A percentile compares a stretch with the other conserved stretches of the same genome.
phyloP scores from a whole-genome alignment of 139 green algal species.

The Spirogloea muscicola region DNA sequence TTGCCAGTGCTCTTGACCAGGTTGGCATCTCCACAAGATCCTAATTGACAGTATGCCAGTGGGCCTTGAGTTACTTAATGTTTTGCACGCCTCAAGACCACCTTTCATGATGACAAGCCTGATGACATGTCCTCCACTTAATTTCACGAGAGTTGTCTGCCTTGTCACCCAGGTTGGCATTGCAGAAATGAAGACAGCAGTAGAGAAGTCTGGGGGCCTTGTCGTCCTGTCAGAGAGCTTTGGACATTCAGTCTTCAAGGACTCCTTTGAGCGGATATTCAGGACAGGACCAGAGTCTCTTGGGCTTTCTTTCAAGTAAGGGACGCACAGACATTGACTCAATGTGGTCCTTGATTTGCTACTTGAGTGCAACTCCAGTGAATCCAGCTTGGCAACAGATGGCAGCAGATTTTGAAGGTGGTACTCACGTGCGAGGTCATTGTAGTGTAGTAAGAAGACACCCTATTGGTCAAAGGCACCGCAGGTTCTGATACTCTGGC shows the following conservation, averaged over 20 bases:
- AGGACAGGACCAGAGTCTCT: constrained; percentile 29
- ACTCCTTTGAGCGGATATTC: constrained; percentile 67
- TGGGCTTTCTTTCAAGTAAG: constrained; percentile 45
- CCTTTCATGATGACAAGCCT: too few relatives aligned
- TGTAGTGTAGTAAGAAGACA: too few relatives aligned
- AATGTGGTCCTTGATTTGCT: not conserved
- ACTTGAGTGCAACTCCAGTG: not conserved
- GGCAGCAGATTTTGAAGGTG: too few relatives aligned
- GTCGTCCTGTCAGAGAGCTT: constrained; percentile 86
- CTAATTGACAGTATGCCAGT: too few relatives aligned
- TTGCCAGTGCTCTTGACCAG: constrained; percentile 88
- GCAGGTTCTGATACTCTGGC: too few relatives aligned
- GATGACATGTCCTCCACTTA: too few relatives aligned
- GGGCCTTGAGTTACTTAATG: too few relatives aligned
- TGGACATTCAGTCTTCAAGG: constrained; percentile 82
- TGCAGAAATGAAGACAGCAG: constrained; percentile 85
- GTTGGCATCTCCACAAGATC: constrained; percentile 8
- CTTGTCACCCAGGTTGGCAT: constrained; percentile 96
- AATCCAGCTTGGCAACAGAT: too few relatives aligned
- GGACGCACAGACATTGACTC: not conserved
- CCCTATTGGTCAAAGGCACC: too few relatives aligned
- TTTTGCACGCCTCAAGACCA: too few relatives aligned
- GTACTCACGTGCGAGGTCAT: too few relatives aligned
- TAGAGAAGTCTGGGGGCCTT: constrained; percentile 83
- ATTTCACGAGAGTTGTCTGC: too few relatives aligned